A percentile compares a stretch with the other conserved stretches of the same genome.
phyloP scores from a whole-genome alignment of 495 filamentous ascomycete species.

The Penicillium salamii region DNA sequence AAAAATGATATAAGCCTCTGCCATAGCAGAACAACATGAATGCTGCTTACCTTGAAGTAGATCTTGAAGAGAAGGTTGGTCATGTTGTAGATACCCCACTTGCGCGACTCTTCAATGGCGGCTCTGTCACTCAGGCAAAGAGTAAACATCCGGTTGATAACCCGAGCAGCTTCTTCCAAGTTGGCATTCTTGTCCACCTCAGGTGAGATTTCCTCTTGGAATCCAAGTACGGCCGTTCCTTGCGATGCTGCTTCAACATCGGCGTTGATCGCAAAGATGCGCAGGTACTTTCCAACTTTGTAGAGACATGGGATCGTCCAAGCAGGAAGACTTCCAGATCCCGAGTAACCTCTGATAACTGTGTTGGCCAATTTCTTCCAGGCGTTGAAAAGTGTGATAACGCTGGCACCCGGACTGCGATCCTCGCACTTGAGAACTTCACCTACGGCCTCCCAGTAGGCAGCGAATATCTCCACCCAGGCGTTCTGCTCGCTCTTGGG shows the following conservation, averaged over 20 bases:
- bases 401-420: conserved; percentile 49
- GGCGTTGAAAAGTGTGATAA: conserved; percentile 71
- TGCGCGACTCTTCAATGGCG: conserved; percentile 82
- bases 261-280: conserved; percentile 84
- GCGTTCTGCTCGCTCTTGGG: conserved; percentile 62
- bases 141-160: conserved; percentile 85
- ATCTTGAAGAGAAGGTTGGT: conserved; percentile 95
- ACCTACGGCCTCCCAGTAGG: conserved; percentile 78
- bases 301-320: conserved; percentile 93
- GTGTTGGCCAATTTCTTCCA: conserved; percentile 77
- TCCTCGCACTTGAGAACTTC: conserved; percentile 60
- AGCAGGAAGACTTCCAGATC: conserved; percentile 59
- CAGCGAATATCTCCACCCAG: conserved; percentile 79
- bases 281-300: conserved; percentile 73
- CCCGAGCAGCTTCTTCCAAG: conserved; percentile 83
- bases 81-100: conserved; percentile 95
- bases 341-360: conserved; percentile 72
- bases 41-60: conserved; percentile 71
- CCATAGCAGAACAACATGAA: too few relatives aligned
- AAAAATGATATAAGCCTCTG: conserved; percentile 8
- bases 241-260: conserved; percentile 55
- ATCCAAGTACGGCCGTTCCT: conserved; percentile 36
- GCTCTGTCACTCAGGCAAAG: conserved; percentile 87
- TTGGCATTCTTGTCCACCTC: conserved; percentile 71
- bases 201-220: conserved; percentile 74